These are phyloP conservation scores for Wickerhamomyces sp. DNA, from an alignment of 1,139 yeast genomes.

Conservation along the genomic window DNA sequence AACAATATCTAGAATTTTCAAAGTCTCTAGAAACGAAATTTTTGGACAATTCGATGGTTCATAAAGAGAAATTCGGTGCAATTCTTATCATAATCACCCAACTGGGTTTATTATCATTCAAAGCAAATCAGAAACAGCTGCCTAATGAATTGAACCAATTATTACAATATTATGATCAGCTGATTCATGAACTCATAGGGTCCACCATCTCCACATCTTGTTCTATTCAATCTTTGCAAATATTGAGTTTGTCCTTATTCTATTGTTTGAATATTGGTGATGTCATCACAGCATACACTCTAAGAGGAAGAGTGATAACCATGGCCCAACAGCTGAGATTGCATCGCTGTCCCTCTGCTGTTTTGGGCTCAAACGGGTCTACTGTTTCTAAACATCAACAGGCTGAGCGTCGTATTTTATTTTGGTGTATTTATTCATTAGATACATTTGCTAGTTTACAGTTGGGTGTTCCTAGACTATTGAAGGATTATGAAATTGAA, in stretches of 20 bases:
- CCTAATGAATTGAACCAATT: slow-evolving; percentile 19
- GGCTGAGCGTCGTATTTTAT: slow-evolving; percentile 74
- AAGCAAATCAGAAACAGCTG: slow-evolving; percentile 15
- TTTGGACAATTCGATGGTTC: slow-evolving; percentile 37
- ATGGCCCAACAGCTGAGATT: slow-evolving; percentile 85
- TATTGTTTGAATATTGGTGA: slow-evolving; percentile 76
- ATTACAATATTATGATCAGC: slow-evolving; percentile 44
- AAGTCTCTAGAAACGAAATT: slow-evolving; percentile 37
- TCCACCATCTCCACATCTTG: slow-evolving; percentile 53
- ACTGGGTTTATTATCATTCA: slow-evolving; percentile 43
- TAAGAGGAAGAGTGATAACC: slow-evolving; percentile 70
- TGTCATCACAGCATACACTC: slow-evolving; percentile 66
- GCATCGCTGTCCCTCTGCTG: slow-evolving; percentile 86
- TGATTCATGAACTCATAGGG: slow-evolving; percentile 46
- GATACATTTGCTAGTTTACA: slow-evolving; percentile 74
- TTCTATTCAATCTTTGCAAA: slow-evolving; percentile 66
- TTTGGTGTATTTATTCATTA: slow-evolving; percentile 79
- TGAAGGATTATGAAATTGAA: slow-evolving; percentile 78
- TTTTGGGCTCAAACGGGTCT: slow-evolving; percentile 52
- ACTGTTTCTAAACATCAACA: slow-evolving; percentile 61
- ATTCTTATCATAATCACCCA: slow-evolving; percentile 54
- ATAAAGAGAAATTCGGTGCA: slow-evolving; percentile 57
- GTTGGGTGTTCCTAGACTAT: slow-evolving; percentile 75
- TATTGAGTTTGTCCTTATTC: slow-evolving; percentile 61
- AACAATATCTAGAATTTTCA: slow-evolving; percentile 48